These are phyloP conservation scores for Penstemon barbatus DNA, from an alignment of 257 asterid genomes.

Conservation along the genomic window DNA sequence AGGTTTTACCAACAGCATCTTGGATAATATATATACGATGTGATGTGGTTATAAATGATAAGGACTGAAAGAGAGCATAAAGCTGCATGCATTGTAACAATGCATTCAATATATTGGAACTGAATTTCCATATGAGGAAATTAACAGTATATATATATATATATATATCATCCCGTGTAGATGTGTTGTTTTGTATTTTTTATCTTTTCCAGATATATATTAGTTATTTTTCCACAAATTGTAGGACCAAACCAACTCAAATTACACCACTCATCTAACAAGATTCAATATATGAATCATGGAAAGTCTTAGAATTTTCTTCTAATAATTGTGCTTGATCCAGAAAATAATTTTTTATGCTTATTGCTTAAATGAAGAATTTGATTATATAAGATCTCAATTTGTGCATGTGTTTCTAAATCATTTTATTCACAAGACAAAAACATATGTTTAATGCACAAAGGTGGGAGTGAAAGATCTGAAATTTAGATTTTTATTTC, in stretches of 20 bases:
- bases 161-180: neutral
- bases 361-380: too few species aligned
- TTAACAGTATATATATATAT: neutral
- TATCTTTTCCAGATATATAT: neutral
- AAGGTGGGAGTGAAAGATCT: too few species aligned
- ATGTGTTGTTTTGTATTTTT: conserved; percentile 8
- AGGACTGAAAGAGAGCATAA: neutral
- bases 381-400: too few species aligned
- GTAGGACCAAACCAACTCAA: conserved; percentile 18
- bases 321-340: too few species aligned
- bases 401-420: too few species aligned
- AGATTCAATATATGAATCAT: too few species aligned
- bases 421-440: too few species aligned
- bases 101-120: neutral
- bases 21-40: neutral
- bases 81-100: conserved; percentile 11
- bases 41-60: neutral
- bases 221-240: conserved; percentile 19
- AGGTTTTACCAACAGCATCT: neutral
- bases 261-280: neutral
- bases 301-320: too few species aligned
- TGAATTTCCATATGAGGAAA: neutral
- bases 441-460: too few species aligned
- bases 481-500: too few species aligned
- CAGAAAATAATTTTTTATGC: too few species aligned